Evolutionary conservation across 169 alveolate genomes (phyloP), one percentile per base, ranked within the genome.

Genomic region (Toxoplasma gondii): DNA sequence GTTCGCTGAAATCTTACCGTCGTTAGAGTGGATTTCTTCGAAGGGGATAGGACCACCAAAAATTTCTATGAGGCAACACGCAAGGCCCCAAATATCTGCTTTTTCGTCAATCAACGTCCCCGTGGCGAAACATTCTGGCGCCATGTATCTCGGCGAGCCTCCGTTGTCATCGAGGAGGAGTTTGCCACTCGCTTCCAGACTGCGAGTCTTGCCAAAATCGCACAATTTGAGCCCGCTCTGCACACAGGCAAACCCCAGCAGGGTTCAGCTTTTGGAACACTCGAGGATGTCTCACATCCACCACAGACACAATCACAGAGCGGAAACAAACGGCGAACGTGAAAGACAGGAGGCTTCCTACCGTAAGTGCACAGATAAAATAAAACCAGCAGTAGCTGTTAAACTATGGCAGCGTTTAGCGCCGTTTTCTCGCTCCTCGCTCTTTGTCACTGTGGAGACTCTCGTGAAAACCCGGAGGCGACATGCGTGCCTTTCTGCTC

Each of bases 61-160:
- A 80, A 97, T 96, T 91, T 97, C 98, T 53, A 97, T 95, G 19
- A 97, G 96, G 74, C 98, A 97, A 94, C 98, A 97, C 44, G 97
- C 98, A 74, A 96, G 91, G 27, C 97, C 97, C 98, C 98, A 97
- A 34, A 96, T 92, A 84, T 97, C 98, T 12, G 97, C 95, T 64
- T 97, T 97, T 92, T 97, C 97, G 70, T 95, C 95, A 91, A 97
- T 96, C 82, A 95, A 54, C 41, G 78, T 95, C 54, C 97, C 98
- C 69, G 88, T 95, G 84, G 93, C 96, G 84, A 96, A 97, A 70
- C 98, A 97, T 78, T 97, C 98, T 1, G 98, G 98, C 81, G 98
- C 98, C 98, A 97, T 97, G 69, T 97, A 97, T 29, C 98, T 96
- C 41, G 98, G 98, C 19, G 98, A 96, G 29, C 98, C 98, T 64